Percentiles rank a stretch among this genome's conserved stretches.
Evolutionary conservation across 2,329 filamentous ascomycete species (phyloP).

Genomic region (Trichoderma atrobrunneum): DNA sequence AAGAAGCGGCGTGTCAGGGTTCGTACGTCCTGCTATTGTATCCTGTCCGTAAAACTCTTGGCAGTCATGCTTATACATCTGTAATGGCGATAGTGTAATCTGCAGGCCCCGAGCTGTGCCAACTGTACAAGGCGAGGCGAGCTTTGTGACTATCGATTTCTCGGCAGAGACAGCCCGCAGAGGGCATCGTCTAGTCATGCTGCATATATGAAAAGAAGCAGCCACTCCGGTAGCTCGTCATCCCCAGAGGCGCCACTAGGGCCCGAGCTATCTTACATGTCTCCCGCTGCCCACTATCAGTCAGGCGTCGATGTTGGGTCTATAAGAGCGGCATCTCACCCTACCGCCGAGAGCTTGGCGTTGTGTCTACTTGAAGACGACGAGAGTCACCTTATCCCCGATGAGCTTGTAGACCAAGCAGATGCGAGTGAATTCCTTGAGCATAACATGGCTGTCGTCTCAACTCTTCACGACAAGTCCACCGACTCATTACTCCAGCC

Average conservation of each 20-base stretch:
- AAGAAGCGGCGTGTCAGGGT: conserved; percentile 15
- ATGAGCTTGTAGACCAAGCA: background rate
- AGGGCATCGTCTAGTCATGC: background rate
- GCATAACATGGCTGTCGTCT: conserved; percentile 1
- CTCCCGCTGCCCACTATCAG: background rate
- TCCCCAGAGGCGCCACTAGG: background rate
- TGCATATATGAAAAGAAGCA: background rate
- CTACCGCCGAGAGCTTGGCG: background rate
- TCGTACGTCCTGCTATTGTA: background rate
- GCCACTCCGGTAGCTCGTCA: background rate
- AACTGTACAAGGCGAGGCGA: conserved; percentile 11
- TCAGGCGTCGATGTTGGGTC: background rate
- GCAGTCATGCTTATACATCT: background rate
- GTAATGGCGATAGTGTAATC: background rate
- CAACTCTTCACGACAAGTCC: background rate
- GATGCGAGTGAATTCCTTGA: background rate
- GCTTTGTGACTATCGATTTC: conserved; percentile 6
- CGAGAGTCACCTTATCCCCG: background rate
- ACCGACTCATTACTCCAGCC: background rate
- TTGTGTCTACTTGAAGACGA: background rate
- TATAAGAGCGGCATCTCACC: background rate
- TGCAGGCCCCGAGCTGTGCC: conserved; percentile 10
- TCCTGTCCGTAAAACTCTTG: background rate
- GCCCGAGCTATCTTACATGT: background rate
- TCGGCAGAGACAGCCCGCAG: background rate